phyloP scores from a whole-genome alignment of 768 basidiomycete species.

The Ramaria rubella region DNA sequence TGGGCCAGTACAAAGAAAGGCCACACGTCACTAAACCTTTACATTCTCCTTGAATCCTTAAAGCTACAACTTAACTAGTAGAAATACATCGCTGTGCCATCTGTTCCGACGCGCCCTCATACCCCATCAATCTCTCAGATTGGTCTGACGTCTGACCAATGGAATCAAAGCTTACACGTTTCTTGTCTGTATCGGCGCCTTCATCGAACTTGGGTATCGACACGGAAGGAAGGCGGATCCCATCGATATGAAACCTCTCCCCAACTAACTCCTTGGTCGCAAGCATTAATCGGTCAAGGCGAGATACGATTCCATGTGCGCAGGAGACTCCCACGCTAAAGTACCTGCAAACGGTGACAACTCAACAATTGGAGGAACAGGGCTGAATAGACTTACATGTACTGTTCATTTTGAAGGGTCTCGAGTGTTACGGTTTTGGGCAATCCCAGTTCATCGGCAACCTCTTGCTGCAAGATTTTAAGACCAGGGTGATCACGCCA shows the following conservation, averaged over 20 bases:
- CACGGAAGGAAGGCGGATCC: slow-evolving; percentile 22
- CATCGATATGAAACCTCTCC: slow-evolving; percentile 81
- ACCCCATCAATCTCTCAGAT: no score
- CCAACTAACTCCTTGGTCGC: slow-evolving; percentile 83
- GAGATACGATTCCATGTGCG: slow-evolving; percentile 58
- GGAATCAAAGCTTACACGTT: no score
- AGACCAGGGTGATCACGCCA: slow-evolving; percentile 47
- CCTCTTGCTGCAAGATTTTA: slow-evolving; percentile 61
- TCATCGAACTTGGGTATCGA: background rate
- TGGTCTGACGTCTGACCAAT: no score
- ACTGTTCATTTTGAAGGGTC: slow-evolving; percentile 71
- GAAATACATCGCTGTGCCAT: no score
- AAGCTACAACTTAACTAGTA: no score
- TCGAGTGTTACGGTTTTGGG: slow-evolving; percentile 65
- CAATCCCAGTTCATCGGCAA: slow-evolving; percentile 69
- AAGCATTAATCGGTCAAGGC: slow-evolving; percentile 72
- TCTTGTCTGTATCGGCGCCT: no score
- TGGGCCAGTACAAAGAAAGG: no score
- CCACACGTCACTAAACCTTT: no score
- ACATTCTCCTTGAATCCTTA: no score
- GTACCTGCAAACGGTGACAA: slow-evolving; percentile 31
- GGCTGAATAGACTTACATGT: slow-evolving; percentile 49
- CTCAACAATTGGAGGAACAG: slow-evolving; percentile 10
- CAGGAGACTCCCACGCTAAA: slow-evolving; percentile 73
- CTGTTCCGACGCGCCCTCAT: no score